phyloP scores from a whole-genome alignment of 2,329 filamentous ascomycete genomes.

The Aspergillus luchuensis region DNA sequence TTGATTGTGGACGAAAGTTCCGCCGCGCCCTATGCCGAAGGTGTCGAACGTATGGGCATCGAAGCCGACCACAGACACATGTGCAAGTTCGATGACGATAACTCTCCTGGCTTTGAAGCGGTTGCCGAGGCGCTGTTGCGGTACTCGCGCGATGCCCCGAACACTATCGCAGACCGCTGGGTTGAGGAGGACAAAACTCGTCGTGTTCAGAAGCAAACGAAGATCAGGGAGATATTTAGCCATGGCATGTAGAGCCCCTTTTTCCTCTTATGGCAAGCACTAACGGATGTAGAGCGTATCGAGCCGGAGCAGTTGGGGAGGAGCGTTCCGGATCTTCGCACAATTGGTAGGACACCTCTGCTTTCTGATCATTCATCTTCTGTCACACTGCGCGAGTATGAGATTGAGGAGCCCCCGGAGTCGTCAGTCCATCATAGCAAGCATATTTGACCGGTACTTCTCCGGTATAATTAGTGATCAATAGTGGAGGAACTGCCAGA shows the following conservation, averaged over 20 bases:
- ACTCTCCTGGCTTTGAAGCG: slow-evolving; percentile 65
- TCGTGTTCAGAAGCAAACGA: slow-evolving; percentile 38
- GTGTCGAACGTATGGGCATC: slow-evolving; percentile 73
- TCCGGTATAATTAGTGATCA: background rate
- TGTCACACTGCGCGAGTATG: slow-evolving; percentile 38
- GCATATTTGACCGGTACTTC: slow-evolving; percentile 15
- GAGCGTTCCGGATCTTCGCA: slow-evolving; percentile 30
- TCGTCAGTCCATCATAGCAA: slow-evolving; percentile 9
- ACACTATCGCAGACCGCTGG: slow-evolving; percentile 61
- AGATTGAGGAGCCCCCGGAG: slow-evolving; percentile 41
- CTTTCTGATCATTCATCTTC: slow-evolving; percentile 32
- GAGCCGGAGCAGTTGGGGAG: slow-evolving; percentile 20
- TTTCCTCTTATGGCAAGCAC: slow-evolving; percentile 11
- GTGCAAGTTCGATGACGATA: slow-evolving; percentile 69
- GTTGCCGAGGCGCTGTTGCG: slow-evolving; percentile 52
- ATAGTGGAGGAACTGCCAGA: background rate
- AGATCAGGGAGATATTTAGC: slow-evolving; percentile 41
- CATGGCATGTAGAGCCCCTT: slow-evolving; percentile 28
- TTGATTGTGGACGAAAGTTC: slow-evolving; percentile 71
- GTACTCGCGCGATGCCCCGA: slow-evolving; percentile 55
- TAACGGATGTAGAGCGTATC: slow-evolving; percentile 12
- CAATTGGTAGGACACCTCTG: slow-evolving; percentile 38
- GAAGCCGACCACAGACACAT: slow-evolving; percentile 71
- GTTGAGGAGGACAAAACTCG: slow-evolving; percentile 54
- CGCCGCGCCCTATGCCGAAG: slow-evolving; percentile 68